Percentiles rank a stretch among this genome's conserved stretches.
Evolutionary conservation across 2,329 filamentous ascomycete species (phyloP).

Genomic region (Lizonia empirigonia): DNA sequence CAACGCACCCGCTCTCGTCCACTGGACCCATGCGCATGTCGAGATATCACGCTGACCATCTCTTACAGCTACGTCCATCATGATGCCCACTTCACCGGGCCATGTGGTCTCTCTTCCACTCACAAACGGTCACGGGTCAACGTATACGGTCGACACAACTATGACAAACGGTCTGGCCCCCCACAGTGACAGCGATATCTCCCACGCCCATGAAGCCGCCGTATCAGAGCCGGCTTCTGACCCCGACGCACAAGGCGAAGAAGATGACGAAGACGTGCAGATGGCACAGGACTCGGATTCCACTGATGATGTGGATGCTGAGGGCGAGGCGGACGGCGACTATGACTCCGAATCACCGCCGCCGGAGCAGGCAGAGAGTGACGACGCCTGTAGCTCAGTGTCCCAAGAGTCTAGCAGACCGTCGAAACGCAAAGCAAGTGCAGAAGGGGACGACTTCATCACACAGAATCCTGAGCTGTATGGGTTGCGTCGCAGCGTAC

Average conservation of each 20-base stretch:
- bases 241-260: slow-evolving; percentile 49
- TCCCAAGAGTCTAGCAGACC: slow-evolving; percentile 72
- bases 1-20: slow-evolving; percentile 44
- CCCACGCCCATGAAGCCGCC: slow-evolving; percentile 68
- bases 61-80: slow-evolving; percentile 64
- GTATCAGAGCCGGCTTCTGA: slow-evolving; percentile 48
- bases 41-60: slow-evolving; percentile 52
- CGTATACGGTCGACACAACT: slow-evolving; percentile 56
- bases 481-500: slow-evolving; percentile 88
- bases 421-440: slow-evolving; percentile 68
- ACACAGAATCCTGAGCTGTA: slow-evolving; percentile 93
- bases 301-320: slow-evolving; percentile 57
- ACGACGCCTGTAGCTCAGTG: slow-evolving; percentile 67
- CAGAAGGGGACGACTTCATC: slow-evolving; percentile 83
- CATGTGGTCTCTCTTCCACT: slow-evolving; percentile 67
- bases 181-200: slow-evolving; percentile 76
- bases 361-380: slow-evolving; percentile 48
- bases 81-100: slow-evolving; percentile 66
- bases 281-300: slow-evolving; percentile 54
- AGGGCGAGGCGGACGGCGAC: slow-evolving; percentile 65
- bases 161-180: slow-evolving; percentile 55
- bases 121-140: slow-evolving; percentile 69
- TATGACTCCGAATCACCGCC: slow-evolving; percentile 71
- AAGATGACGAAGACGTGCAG: slow-evolving; percentile 51
- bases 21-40: slow-evolving; percentile 36